phyloP scores from a whole-genome alignment of 495 filamentous ascomycete genomes.

The Xylaria longipes region DNA sequence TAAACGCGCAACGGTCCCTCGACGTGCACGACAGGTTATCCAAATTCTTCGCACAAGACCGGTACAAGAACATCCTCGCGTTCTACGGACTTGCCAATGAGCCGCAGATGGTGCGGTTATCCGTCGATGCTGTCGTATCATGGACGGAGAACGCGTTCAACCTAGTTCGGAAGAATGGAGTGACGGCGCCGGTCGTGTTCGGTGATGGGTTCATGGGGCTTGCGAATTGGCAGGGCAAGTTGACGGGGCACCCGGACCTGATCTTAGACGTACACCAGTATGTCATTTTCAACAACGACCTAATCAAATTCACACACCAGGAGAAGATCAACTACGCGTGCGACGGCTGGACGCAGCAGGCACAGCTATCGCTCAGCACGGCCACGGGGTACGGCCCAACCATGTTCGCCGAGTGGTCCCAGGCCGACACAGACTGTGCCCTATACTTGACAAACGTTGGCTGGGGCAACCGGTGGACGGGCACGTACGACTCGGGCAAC shows the following conservation, averaged over 20 bases:
- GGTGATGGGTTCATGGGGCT: constrained; percentile 87
- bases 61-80: constrained; percentile 82
- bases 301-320: constrained; percentile 75
- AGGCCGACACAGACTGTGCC: constrained; percentile 97
- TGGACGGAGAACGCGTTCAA: constrained; percentile 73
- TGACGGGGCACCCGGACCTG: constrained; percentile 62
- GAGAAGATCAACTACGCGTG: constrained; percentile 85
- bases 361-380: constrained; percentile 69
- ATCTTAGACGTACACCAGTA: constrained; percentile 95
- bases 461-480: constrained; percentile 88
- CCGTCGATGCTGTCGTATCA: constrained; percentile 62
- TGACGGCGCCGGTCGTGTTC: constrained; percentile 68
- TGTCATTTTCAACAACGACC: constrained; percentile 81
- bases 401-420: constrained; percentile 97
- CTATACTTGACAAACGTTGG: constrained; percentile 88
- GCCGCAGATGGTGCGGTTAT: constrained; percentile 75
- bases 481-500: constrained; percentile 68
- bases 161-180: constrained; percentile 72
- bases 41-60: constrained; percentile 82
- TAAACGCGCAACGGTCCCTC: constrained; percentile 77
- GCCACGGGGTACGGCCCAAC: constrained; percentile 90
- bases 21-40: constrained; percentile 82
- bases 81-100: constrained; percentile 91
- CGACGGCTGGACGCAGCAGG: constrained; percentile 81
- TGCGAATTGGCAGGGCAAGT: constrained; percentile 75